Conservation (phyloP, 768 basidiomycete species). For the Chalciporus pseudorubinellus region DNA sequence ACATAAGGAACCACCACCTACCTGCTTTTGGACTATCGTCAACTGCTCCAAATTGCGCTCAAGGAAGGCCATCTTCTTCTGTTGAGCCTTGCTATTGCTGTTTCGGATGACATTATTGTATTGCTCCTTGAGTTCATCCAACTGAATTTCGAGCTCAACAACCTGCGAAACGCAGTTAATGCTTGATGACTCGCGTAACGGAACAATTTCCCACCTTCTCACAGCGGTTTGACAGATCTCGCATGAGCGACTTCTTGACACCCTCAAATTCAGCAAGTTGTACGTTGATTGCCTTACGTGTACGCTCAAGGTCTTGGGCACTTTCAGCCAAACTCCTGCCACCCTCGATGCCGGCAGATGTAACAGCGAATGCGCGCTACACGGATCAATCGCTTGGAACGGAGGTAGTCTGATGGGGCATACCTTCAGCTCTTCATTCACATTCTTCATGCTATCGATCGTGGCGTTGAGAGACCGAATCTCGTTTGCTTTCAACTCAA, state of each 20-base stretch:
- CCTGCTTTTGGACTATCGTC: constrained; percentile 96
- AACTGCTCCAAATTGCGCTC: constrained; percentile 96
- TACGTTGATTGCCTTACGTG: constrained; percentile 95
- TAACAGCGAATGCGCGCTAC: constrained; percentile 95
- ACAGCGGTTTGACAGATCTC: constrained; percentile 97
- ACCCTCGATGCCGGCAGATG: constrained; percentile 95
- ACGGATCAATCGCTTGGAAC: neutral
- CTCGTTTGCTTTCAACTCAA: constrained; percentile 82
- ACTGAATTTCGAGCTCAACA: constrained; percentile 96
- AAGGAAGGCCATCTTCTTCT: constrained; percentile 99
- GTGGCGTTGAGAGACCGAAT: constrained; percentile 79
- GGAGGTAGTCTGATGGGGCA: constrained; percentile 4
- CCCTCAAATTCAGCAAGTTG: constrained; percentile 98
- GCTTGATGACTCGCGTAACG: constrained; percentile 8
- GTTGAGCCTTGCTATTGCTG: constrained; percentile 97
- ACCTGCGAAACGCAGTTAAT: constrained; percentile 54
- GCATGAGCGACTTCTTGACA: constrained; percentile 98
- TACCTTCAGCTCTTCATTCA: constrained; percentile 98
- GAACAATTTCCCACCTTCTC: constrained; percentile 71
- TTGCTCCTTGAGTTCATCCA: constrained; percentile 98
- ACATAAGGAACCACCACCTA: constrained; percentile 30
- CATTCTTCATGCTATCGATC: constrained; percentile 90
- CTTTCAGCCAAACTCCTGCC: constrained; percentile 97
- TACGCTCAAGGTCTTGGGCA: constrained; percentile 94
- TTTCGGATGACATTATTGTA: constrained; percentile 98